phyloP scores from a whole-genome alignment of 2,329 filamentous ascomycete species.

The Cladophialophora bantiana region DNA sequence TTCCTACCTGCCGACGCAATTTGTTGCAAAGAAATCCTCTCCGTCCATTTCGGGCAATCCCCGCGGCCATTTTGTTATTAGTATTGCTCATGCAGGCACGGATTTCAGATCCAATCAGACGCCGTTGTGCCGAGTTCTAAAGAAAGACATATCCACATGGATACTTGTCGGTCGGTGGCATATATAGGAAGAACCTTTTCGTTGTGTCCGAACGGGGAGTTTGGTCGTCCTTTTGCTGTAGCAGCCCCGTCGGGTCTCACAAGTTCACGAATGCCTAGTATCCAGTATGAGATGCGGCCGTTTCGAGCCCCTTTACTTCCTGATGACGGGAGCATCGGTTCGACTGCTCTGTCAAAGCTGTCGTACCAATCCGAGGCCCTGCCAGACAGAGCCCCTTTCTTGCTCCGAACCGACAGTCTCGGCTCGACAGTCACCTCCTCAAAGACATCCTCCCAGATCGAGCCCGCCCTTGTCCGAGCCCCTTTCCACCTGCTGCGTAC shows the following conservation, averaged over 20 bases:
- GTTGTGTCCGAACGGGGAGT: background rate
- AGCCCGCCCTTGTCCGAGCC: background rate
- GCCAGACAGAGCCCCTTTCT: constrained; percentile 5
- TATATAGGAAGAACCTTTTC: background rate
- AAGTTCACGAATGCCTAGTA: background rate
- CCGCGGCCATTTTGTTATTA: background rate
- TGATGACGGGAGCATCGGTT: constrained; percentile 7
- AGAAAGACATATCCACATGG: background rate
- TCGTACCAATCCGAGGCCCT: background rate
- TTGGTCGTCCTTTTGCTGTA: background rate
- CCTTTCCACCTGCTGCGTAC: background rate
- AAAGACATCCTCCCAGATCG: background rate
- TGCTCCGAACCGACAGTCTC: constrained; percentile 5
- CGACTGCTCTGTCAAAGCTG: background rate
- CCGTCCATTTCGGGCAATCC: constrained; percentile 3
- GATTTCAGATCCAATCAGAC: constrained; percentile 5
- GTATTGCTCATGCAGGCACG: background rate
- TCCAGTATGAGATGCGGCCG: constrained; percentile 2
- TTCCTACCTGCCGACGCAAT: background rate
- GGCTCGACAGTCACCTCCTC: constrained; percentile 1
- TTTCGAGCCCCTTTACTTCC: background rate
- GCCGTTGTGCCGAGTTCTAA: background rate
- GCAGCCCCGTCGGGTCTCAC: background rate
- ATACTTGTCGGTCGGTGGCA: background rate
- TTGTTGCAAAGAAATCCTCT: background rate